phyloP scores from a whole-genome alignment of 176 grass and related monocot genomes.

The Calamus simplicifolius region DNA sequence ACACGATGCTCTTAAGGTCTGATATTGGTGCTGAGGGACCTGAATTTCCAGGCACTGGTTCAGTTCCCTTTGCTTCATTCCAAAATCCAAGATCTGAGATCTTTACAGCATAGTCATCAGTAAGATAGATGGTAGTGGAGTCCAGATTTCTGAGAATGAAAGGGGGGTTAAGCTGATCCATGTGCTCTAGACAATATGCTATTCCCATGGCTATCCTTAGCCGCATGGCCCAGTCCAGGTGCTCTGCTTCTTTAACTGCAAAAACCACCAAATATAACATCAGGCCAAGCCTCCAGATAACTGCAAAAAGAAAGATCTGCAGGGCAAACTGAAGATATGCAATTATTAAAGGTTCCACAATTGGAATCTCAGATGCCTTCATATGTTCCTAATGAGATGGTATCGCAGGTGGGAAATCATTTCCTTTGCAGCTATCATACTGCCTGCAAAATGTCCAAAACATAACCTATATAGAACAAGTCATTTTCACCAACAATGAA shows the following conservation, averaged over 20 bases:
- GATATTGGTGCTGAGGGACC: not conserved
- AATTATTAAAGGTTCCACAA: too few relatives aligned
- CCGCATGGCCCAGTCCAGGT: conserved; percentile 54
- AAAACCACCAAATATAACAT: not conserved
- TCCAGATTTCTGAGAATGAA: conserved; percentile 37
- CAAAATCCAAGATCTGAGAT: conserved; percentile 49
- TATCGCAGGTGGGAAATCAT: too few relatives aligned
- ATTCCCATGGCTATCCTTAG: conserved; percentile 89
- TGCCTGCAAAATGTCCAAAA: too few relatives aligned
- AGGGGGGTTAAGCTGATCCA: conserved; percentile 59
- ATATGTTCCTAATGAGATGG: too few relatives aligned
- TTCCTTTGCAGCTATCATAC: too few relatives aligned
- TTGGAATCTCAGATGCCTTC: too few relatives aligned
- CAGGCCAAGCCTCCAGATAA: not conserved
- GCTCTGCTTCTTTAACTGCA: conserved; percentile 68
- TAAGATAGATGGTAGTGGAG: conserved; percentile 64
- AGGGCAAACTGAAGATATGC: too few relatives aligned
- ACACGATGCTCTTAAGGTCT: conserved; percentile 32
- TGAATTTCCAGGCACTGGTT: not conserved
- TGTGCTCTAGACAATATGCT: conserved; percentile 73
- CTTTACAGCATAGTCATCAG: conserved; percentile 77
- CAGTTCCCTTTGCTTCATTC: conserved; percentile 18
- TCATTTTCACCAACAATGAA: too few relatives aligned
- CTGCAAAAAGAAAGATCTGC: too few relatives aligned
- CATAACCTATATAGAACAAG: too few relatives aligned